Percentiles rank a stretch among this genome's conserved stretches.
Evolutionary conservation across 2,329 filamentous ascomycete genomes (phyloP).

Genomic region (Macrophomina pseudophaseolina): DNA sequence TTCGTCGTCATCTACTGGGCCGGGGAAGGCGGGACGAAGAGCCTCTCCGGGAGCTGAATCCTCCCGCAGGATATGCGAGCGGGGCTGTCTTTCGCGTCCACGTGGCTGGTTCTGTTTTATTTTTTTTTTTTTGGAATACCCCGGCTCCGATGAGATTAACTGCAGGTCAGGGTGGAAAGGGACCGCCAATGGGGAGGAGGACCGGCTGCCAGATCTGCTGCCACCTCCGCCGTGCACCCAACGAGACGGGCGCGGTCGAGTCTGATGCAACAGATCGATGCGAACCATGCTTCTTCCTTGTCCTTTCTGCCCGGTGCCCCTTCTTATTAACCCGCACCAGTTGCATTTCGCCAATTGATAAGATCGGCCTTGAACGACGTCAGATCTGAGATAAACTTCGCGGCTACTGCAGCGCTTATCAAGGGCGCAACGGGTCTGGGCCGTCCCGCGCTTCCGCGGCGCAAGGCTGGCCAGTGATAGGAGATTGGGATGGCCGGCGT

Average conservation of each 20-base stretch:
- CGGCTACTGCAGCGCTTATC: background rate
- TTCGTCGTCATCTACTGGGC: background rate
- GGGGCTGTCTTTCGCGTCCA: background rate
- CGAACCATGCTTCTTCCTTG: background rate
- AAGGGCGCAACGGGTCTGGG: background rate
- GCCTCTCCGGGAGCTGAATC: background rate
- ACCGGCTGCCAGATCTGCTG: background rate
- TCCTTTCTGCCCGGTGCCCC: background rate
- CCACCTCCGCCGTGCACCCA: background rate
- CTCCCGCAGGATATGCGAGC: background rate
- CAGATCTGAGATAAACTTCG: conserved; percentile 1
- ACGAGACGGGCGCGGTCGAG: too few relatives aligned
- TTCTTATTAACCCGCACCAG: background rate
- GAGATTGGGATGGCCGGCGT: background rate
- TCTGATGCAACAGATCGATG: too few relatives aligned
- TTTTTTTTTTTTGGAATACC: background rate
- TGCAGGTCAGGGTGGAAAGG: background rate
- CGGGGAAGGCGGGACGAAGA: background rate
- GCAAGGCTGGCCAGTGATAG: conserved; percentile 1
- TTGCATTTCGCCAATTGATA: background rate
- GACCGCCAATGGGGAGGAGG: background rate
- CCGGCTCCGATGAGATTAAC: background rate
- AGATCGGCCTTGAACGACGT: background rate
- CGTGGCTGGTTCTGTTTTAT: background rate
- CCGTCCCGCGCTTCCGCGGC: background rate